A percentile compares a stretch with the other conserved stretches of the same genome.
Conservation (phyloP, 129 eudicot species). For the Deinandra increscens region DNA sequence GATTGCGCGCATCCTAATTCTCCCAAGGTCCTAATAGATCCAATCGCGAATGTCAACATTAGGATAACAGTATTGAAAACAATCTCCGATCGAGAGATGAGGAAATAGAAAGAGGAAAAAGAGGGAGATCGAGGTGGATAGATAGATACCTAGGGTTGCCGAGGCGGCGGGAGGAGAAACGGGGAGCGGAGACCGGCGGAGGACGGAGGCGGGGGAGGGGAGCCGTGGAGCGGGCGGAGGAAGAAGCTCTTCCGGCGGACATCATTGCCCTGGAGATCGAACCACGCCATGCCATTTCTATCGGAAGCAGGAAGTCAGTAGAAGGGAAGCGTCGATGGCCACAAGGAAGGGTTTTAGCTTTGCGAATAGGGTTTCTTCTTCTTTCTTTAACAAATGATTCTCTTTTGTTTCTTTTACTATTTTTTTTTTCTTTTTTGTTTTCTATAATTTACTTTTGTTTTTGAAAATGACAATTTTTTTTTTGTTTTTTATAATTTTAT, state of each 20-base stretch:
- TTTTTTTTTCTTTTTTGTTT: too few relatives aligned
- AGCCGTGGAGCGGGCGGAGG: conserved; percentile 57
- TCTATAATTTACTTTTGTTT: too few relatives aligned
- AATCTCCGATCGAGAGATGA: neutral
- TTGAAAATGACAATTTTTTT: too few relatives aligned
- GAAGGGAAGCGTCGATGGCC: neutral
- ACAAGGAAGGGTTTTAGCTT: conserved; percentile 15
- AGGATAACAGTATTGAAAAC: neutral
- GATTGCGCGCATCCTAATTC: conserved; percentile 73
- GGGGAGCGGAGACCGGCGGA: conserved; percentile 51
- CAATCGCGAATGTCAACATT: neutral
- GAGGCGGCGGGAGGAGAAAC: conserved; percentile 59
- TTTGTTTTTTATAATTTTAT: too few relatives aligned
- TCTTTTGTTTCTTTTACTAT: too few relatives aligned
- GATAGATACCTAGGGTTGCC: conserved; percentile 56
- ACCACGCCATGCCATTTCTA: conserved; percentile 86
- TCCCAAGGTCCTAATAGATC: conserved; percentile 58
- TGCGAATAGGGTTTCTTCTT: neutral
- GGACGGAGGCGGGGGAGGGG: conserved; percentile 59
- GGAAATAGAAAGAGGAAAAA: too few relatives aligned
- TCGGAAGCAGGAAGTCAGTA: neutral
- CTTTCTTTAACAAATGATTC: too few relatives aligned
- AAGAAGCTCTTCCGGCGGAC: conserved; percentile 70
- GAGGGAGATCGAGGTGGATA: neutral
- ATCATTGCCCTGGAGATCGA: conserved; percentile 65